phyloP scores from a whole-genome alignment of 805 yeast species.

The Pichia deserticola region DNA sequence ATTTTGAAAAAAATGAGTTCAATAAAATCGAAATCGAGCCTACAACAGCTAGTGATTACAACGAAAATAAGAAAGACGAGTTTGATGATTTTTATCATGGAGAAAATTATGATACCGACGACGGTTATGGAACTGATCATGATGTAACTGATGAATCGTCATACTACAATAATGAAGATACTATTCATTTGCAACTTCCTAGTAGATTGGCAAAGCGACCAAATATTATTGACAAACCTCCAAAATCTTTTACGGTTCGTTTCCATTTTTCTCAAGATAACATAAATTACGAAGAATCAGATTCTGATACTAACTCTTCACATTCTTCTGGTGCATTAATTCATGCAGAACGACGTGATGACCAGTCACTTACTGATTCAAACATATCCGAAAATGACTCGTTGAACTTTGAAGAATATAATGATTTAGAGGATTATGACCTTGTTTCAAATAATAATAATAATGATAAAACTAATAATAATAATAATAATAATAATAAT shows the following conservation, averaged over 20 bases:
- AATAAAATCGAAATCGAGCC: constrained; percentile 24
- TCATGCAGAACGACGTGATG: background rate
- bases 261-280: constrained; percentile 17
- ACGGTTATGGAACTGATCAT: constrained; percentile 3
- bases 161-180: background rate
- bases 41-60: constrained; percentile 9
- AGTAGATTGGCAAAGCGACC: constrained; percentile 20
- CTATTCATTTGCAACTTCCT: constrained; percentile 16
- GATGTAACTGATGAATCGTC: constrained; percentile 2
- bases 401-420: no score
- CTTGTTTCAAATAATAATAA: no score
- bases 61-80: constrained; percentile 6
- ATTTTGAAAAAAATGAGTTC: constrained; percentile 17
- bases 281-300: constrained; percentile 10
- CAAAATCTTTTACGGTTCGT: constrained; percentile 23
- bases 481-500: no score
- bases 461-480: no score
- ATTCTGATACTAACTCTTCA: constrained; percentile 4
- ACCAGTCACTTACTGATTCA: no score
- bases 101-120: background rate
- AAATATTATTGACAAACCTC: constrained; percentile 26
- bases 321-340: background rate
- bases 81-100: background rate
- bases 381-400: no score
- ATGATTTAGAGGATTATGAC: no score